Evolutionary conservation across 257 asterid species (phyloP).

Genomic region (Rhazya stricta): DNA sequence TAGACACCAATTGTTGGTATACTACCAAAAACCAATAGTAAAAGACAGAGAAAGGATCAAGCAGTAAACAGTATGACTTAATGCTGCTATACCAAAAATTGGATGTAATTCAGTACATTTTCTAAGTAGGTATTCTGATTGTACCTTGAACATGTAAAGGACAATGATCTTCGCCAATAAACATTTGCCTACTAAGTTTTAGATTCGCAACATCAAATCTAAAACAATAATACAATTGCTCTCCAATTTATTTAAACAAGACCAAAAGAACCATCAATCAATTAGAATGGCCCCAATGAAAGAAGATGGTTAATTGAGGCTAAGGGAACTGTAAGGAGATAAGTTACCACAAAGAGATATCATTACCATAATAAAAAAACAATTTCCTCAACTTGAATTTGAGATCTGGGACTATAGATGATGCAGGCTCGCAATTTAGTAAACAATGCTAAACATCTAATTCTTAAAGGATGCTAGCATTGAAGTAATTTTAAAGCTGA

Average conservation of each 20-base stretch:
- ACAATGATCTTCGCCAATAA: not conserved
- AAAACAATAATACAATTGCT: not conserved
- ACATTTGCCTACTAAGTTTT: not conserved
- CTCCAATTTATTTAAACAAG: not conserved
- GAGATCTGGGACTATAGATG: not conserved
- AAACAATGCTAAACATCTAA: not conserved
- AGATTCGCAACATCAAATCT: not conserved
- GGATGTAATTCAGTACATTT: not conserved
- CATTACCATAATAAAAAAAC: not conserved
- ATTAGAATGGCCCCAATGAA: not conserved
- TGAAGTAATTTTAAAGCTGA: conserved; percentile 7
- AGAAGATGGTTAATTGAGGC: not conserved
- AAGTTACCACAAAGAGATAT: not conserved
- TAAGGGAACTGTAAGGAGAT: not conserved
- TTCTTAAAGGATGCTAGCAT: no score
- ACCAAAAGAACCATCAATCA: not conserved
- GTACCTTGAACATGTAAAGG: not conserved
- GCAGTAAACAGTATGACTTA: not conserved
- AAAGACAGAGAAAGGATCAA: not conserved
- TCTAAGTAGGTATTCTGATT: not conserved
- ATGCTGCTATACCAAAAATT: not conserved
- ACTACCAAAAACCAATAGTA: conserved; percentile 2
- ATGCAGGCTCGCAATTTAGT: not conserved
- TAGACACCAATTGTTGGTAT: not conserved
- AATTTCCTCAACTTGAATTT: not conserved